phyloP scores from a whole-genome alignment of 148 eudicot genomes.

The Amaranthus cruentus region DNA sequence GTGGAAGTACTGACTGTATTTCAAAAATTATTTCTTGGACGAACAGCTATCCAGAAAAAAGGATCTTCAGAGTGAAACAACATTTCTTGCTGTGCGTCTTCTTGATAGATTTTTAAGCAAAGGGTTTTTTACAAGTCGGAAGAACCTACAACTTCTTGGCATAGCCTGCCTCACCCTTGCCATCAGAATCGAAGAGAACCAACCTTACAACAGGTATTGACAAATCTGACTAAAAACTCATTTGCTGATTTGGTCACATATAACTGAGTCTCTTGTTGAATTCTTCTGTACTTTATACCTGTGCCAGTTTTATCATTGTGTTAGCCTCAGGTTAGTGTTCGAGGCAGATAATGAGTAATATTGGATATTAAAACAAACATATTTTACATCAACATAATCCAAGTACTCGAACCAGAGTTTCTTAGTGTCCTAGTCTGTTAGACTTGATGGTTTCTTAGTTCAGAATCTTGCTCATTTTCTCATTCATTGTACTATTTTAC shows the following conservation, averaged over 20 bases:
- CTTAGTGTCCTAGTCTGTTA: background rate
- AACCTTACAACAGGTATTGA: slow-evolving; percentile 78
- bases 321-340: background rate
- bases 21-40: background rate
- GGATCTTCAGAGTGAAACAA: slow-evolving; percentile 70
- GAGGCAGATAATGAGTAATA: background rate
- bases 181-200: slow-evolving; percentile 89
- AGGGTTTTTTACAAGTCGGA: slow-evolving; percentile 66
- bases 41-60: slow-evolving; percentile 58
- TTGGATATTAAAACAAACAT: background rate
- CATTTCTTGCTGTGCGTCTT: slow-evolving; percentile 72
- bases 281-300: background rate
- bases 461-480: background rate
- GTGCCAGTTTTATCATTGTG: background rate
- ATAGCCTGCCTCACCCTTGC: slow-evolving; percentile 91
- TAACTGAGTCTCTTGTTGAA: background rate
- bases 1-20: background rate
- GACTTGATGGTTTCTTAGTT: background rate
- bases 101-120: slow-evolving; percentile 79
- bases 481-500: background rate
- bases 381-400: background rate
- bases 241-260: background rate
- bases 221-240: background rate
- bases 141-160: slow-evolving; percentile 76
- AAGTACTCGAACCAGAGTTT: background rate